Conservation (phyloP, 805 yeast species). For the Metschnikowia colocasiae region DNA sequence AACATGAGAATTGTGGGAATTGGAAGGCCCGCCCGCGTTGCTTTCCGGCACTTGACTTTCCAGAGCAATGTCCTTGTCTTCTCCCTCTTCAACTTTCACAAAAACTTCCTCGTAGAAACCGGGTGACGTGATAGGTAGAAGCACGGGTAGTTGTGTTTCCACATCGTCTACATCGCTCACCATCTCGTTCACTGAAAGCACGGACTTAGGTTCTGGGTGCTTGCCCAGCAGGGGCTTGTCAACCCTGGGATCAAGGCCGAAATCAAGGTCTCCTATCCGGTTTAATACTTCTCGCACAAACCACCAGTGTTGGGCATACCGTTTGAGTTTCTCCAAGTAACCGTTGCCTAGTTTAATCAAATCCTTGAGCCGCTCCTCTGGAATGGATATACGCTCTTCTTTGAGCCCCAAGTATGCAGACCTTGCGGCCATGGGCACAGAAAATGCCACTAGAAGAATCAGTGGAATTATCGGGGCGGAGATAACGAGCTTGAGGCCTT, state of each 20-base stretch:
- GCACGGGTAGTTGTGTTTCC: constrained; percentile 14
- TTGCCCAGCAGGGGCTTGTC: neutral
- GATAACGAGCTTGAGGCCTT: constrained; percentile 14
- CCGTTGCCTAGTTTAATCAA: constrained; percentile 4
- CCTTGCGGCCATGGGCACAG: constrained; percentile 16
- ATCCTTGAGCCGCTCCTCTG: constrained; percentile 4
- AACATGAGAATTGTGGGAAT: neutral
- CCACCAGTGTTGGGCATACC: constrained; percentile 18
- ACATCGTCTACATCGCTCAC: constrained; percentile 13
- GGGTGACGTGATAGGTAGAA: constrained; percentile 17
- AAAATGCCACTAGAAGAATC: constrained; percentile 16
- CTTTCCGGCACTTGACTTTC: neutral
- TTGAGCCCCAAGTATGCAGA: constrained; percentile 7
- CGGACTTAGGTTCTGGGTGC: neutral
- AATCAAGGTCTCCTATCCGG: constrained; percentile 8
- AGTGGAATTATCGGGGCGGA: constrained; percentile 18
- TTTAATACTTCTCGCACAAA: constrained; percentile 15
- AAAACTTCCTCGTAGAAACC: constrained; percentile 19
- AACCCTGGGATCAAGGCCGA: neutral
- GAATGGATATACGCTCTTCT: neutral
- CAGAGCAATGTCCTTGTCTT: neutral
- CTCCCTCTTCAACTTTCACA: constrained; percentile 11
- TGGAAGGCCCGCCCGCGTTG: neutral
- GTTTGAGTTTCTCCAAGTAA: constrained; percentile 10
- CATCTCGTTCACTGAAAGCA: constrained; percentile 12